Base-by-base conservation (phyloP, 345 rosid species). In the Alliaria petiolata region DNA sequence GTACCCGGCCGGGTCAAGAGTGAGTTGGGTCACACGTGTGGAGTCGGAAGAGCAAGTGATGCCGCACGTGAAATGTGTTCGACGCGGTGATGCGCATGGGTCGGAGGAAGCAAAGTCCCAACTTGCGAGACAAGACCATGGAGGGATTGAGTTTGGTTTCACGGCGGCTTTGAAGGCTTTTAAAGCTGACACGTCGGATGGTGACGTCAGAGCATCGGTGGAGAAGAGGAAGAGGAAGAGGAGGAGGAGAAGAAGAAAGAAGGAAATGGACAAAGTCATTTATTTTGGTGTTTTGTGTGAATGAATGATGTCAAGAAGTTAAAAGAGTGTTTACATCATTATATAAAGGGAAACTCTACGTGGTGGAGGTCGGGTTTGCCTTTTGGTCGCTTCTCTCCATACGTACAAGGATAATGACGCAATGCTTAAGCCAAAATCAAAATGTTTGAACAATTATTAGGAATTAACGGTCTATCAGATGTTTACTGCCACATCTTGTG, bases 1-100 rank as follows among this genome's bases (percentile, higher is more conserved):
- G 81, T 93, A 93, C 17, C 91, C 91, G 14, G 80, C 86, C 4
- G 98, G 82, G 70, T 93, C 97, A 14, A 93, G 89, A 45, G 96
- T 86, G 79, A 93, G 81, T 65, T 84, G 82, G 15, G 82, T 83
- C 76, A 85, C 80, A 2, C 87, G 83, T 38, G 86, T 75, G 1
- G 86, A 72, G 83, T 84, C 92, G 14, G 83, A 7, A 0, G 87
- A 85, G 69, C 92, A 89, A 26, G 79, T 78, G 57, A 89, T n/a
- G 50, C 86, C 90, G 26, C 92, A 89, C 53, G 39, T 79, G 84
- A 89, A 89, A 70, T 82, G 87, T 28, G 82, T 84, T 30, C 89
- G 82, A 79, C 85, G 92, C n/a, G 96, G 92, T 40, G 69, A 15
- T 28, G 84, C 81, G 8, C 96, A 87, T 5, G 96, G 96, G 77